These are phyloP conservation scores for Termitomyces sp. DNA, from an alignment of 1,284 basidiomycete genomes.

Conservation along the genomic window DNA sequence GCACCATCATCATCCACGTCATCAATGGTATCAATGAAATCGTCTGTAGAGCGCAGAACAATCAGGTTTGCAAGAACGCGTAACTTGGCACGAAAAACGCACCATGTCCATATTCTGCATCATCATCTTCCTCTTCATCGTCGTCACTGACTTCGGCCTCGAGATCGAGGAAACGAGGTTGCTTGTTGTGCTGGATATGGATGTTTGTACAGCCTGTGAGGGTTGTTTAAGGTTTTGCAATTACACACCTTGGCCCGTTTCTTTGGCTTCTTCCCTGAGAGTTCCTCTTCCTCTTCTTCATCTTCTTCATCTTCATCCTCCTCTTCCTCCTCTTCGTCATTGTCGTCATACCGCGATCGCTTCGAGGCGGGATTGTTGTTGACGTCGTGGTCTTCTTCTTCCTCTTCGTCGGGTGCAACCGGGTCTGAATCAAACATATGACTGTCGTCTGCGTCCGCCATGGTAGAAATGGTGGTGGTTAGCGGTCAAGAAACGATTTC, in stretches of 20 bases:
- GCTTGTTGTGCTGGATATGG: conserved; percentile 48
- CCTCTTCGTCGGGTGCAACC: conserved; percentile 34
- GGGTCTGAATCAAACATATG: conserved; percentile 33
- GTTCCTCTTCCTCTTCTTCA: conserved; percentile 47
- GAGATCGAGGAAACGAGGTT: conserved; percentile 83
- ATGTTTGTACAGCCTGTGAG: conserved; percentile 3
- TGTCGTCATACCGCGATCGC: conserved; percentile 32
- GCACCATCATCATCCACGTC: conserved; percentile 68
- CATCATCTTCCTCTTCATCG: conserved; percentile 93
- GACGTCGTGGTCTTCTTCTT: conserved; percentile 28
- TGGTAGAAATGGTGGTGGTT: conserved; percentile 23
- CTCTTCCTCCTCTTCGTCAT: conserved; percentile 37
- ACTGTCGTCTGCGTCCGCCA: conserved; percentile 54
- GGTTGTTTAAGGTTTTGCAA: neutral
- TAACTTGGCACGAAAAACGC: conserved; percentile 20
- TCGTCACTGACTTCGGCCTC: conserved; percentile 94
- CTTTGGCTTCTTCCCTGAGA: conserved; percentile 41
- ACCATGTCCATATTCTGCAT: conserved; percentile 75
- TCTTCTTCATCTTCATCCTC: conserved; percentile 53
- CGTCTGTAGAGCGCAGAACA: conserved; percentile 40
- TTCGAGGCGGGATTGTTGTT: conserved; percentile 40
- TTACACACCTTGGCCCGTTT: conserved; percentile 51
- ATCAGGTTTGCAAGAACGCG: conserved; percentile 4
- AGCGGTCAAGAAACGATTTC: conserved; percentile 1
- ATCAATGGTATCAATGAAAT: conserved; percentile 80